These are phyloP conservation scores for Phaeoacremonium minimum DNA, from an alignment of 2,329 filamentous ascomycete species.

Conservation along the genomic window DNA sequence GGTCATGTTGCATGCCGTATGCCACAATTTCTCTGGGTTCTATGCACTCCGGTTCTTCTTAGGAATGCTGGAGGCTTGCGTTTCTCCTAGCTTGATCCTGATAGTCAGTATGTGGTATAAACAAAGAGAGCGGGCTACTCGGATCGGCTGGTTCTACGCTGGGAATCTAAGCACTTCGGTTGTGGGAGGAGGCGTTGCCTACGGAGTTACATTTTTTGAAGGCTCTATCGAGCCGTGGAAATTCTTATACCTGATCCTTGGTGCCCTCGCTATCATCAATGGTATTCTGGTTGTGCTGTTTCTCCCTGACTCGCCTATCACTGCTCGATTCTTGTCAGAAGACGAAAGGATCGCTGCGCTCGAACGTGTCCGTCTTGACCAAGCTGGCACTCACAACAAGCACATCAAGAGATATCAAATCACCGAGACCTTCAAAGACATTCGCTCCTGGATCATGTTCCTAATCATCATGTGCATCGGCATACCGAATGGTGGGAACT, in stretches of 20 bases:
- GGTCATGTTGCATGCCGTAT: constrained; percentile 18
- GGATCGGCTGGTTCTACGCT: constrained; percentile 15
- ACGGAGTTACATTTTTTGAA: constrained; percentile 14
- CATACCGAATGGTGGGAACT: constrained; percentile 14
- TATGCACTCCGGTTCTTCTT: constrained; percentile 19
- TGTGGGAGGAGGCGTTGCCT: constrained; percentile 10
- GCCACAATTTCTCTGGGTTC: constrained; percentile 18
- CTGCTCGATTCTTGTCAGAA: constrained; percentile 12
- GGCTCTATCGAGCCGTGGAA: constrained; percentile 13
- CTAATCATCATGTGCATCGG: constrained; percentile 11
- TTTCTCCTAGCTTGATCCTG: constrained; percentile 18
- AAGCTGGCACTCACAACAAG: constrained; percentile 8
- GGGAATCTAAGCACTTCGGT: constrained; percentile 7
- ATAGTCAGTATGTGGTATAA: constrained; percentile 20
- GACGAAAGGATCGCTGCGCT: constrained; percentile 16
- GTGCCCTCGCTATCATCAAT: constrained; percentile 16
- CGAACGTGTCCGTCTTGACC: constrained; percentile 16
- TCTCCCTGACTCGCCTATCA: constrained; percentile 11
- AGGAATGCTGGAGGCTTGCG: constrained; percentile 18
- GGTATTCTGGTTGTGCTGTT: constrained; percentile 15
- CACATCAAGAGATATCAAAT: constrained; percentile 9
- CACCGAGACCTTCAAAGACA: constrained; percentile 8
- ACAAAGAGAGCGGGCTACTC: constrained; percentile 22
- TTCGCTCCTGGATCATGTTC: constrained; percentile 16
- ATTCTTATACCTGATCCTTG: constrained; percentile 20